Evolutionary conservation across 306 rosid genomes (phyloP), one percentile per base, ranked within the genome.

Genomic region (Quillaja saponaria): DNA sequence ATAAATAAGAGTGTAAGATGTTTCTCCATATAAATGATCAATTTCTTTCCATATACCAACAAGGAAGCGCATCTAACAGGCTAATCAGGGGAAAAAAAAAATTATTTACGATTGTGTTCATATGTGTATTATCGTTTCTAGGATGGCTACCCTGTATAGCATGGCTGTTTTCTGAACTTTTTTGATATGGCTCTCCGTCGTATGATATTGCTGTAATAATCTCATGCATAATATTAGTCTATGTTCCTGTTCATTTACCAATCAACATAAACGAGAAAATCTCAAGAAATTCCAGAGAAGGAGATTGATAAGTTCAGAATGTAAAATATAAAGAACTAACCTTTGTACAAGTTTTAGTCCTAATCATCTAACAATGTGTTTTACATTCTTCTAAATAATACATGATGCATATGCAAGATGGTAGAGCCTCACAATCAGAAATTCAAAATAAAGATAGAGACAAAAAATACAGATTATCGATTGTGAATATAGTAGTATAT

Each of bases 11-110:
- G 42, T 85, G 74, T 55, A 77, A 71, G 51, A 34, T 75, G 75
- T 64, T 81, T 71, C 78, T 78, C 78, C 79, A 87, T 2, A 17
- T 38, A 19, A 54, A 13, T 55, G 85, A 85, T 60, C 83, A 68
- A 17, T 84, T 76, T 69, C 72, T 74, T 71, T 64, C 87, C 5
- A 13, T 61, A 51, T 79, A 59, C 33, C 86, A 81, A 25, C 67
- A 63, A 68, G 82, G 76, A 39, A 71, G 34, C 33, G 62, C 80
- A 72, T 35, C 77, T 78, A 77, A 84, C 85, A 10, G 77, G 76
- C 75, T 86, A 76, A 80, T 77, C 52, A 71, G 72, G 72, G n/a
- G n/a, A n/a, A n/a, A n/a, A n/a, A n/a, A n/a, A n/a, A n/a, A 76
- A n/a, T 59, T 81, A 79, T 80, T 40, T 69, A 60, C 73, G 44